phyloP scores from a whole-genome alignment of 805 yeast species.

The Candida railenensis region DNA sequence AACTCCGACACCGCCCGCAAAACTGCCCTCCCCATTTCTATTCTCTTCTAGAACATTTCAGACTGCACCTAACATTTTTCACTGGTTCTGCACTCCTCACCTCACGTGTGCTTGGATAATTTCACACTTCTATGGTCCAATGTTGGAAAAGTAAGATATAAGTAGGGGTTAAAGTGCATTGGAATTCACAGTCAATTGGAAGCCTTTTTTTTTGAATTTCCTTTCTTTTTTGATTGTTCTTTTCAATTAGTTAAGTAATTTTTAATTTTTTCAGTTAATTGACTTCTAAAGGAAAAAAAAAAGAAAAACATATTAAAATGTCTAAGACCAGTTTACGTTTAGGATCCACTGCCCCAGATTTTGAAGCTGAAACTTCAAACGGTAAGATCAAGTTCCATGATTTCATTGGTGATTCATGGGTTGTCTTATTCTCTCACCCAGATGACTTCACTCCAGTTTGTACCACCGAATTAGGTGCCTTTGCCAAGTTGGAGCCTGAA shows the following conservation, averaged over 20 bases:
- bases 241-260: background rate
- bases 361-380: constrained; percentile 59
- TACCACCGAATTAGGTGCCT: constrained; percentile 77
- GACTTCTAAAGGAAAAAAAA: background rate
- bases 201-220: background rate
- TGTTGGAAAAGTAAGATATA: background rate
- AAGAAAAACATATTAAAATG: too few relatives aligned
- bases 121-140: constrained; percentile 3
- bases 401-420: constrained; percentile 62
- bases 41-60: too few relatives aligned
- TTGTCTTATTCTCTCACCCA: constrained; percentile 70
- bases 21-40: too few relatives aligned
- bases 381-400: constrained; percentile 66
- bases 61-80: background rate
- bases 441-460: constrained; percentile 80
- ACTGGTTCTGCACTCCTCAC: background rate
- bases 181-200: constrained; percentile 1
- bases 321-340: constrained; percentile 49
- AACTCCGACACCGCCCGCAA: too few relatives aligned
- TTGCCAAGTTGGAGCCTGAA: constrained; percentile 69
- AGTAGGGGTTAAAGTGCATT: background rate
- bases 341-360: constrained; percentile 72
- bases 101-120: constrained; percentile 8
- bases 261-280: background rate
- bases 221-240: background rate